Percentiles rank a stretch among this genome's conserved stretches.
These are phyloP conservation scores for Neurospora sp. DNA, from an alignment of 2,329 filamentous ascomycete genomes.

Conservation along the genomic window DNA sequence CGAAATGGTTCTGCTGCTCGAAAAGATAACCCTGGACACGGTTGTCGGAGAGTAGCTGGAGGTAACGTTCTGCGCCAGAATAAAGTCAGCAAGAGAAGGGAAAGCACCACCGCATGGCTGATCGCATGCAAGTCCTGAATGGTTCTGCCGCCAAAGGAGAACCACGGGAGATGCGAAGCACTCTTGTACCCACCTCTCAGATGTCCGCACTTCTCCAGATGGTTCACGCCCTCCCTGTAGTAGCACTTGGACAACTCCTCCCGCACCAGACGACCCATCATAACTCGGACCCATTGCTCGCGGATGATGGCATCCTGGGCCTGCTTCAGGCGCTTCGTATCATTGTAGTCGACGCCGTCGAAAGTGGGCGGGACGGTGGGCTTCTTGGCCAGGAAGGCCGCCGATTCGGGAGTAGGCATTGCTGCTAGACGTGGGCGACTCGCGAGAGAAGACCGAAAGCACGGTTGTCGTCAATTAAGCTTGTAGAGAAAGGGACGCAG, in stretches of 20 bases:
- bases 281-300: slow-evolving; percentile 81
- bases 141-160: neutral
- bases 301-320: slow-evolving; percentile 74
- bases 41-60: slow-evolving; percentile 65
- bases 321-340: slow-evolving; percentile 69
- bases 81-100: slow-evolving; percentile 6
- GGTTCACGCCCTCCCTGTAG: slow-evolving; percentile 73
- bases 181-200: slow-evolving; percentile 57
- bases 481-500: neutral
- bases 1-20: slow-evolving; percentile 66
- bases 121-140: neutral
- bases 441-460: neutral
- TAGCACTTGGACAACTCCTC: slow-evolving; percentile 85
- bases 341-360: slow-evolving; percentile 78
- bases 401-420: slow-evolving; percentile 80
- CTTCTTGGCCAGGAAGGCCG: slow-evolving; percentile 73
- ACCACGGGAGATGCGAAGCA: slow-evolving; percentile 2
- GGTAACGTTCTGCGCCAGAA: slow-evolving; percentile 55
- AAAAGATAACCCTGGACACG: slow-evolving; percentile 73
- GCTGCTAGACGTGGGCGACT: slow-evolving; percentile 12
- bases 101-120: neutral
- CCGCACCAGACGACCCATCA: slow-evolving; percentile 76
- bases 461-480: neutral
- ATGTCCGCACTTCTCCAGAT: slow-evolving; percentile 76
- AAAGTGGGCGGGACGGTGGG: slow-evolving; percentile 73